Base-by-base conservation (phyloP, 1,139 yeast genomes). In the Magnusiomyces ingens region DNA sequence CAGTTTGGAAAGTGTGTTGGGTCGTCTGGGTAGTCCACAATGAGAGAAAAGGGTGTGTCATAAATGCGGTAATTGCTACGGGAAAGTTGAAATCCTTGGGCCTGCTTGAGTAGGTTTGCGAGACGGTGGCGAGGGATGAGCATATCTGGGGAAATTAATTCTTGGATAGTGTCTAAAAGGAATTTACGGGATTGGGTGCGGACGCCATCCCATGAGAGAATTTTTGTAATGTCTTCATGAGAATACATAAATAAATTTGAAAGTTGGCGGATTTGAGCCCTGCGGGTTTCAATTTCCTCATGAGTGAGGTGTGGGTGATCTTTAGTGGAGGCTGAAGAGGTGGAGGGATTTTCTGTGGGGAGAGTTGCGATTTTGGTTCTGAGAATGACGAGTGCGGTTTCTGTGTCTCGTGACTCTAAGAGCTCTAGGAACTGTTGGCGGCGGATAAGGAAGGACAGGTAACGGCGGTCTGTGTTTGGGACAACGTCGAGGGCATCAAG, bases 91-190 rank as follows among this genome's bases (percentile, higher is more conserved):
- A 73, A 72, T 43, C 67, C 65, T n/a, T 75, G 64, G 0, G 86
- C 79, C 59, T 82, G 84, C 10, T 71, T 67, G n/a, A 82, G 60
- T 36, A 82, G 63, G 2, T 75, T 71, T 19, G 76, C 72, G 3
- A 82, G 66, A 32, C 87, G 68, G 47, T 75, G 75, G 41, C 77
- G 74, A 0, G 84, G 83, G 2, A 81, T 72, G 67, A 80, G 70
- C 51, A 77, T 76, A 51, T 75, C 72, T 0, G 85, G 78, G 12
- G 82, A 75, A 37, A 82, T 71, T 59, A 69, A 71, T 45, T 67
- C 64, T 46, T 79, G 73, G 2, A 82, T 70, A 42, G 73, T 69
- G 18, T 70, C 66, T n/a, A 79, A 65, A 35, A 81, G 62, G 6
- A 60, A 50, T n/a, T 63, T 63, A 49, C 86, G 68, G 4, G 83